Evolutionary conservation across 176 grass and related monocot genomes (phyloP), one percentile per base, ranked within the genome.

Genomic region (Oryza coarctata): DNA sequence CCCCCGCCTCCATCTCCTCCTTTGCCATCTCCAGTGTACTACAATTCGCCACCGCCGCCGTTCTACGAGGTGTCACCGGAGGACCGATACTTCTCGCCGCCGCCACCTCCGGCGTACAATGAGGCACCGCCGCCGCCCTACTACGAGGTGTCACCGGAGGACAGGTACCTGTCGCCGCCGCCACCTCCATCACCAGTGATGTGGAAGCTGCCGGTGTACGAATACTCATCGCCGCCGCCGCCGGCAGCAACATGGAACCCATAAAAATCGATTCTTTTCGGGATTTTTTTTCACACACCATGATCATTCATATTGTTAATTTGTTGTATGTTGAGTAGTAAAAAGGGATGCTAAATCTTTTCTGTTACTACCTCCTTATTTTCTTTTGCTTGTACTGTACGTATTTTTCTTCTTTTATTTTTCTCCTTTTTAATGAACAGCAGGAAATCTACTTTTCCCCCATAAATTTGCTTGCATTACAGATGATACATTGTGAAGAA

Each of bases 151-250:
- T 80, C 90, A 0, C 82, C 86, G 0, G 71, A 88, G 78, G 71
- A 88, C 1, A 44, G 82, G 8, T 72, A 85, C 78, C 78, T 34
- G 3, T 89, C 84, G 7, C 88, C 84, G 29, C 84, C 88, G 13
- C 80, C 91, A 0, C 84, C 88, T 1, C 82, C 82, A 23, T 23
- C 75, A n/a, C 25, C 69, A 2, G 55, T 25, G 55, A 25, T 11
- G 55, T 25, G 45, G 63, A 60, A 60, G 35, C 31, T 88, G 41
- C 75, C 84, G 31, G 71, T 15, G 39, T 86, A 85, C 75, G 79
- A 85, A 63, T 89, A 87, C 74, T 83, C 83, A 6, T 86, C 89
- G 20, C 91, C 91, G 12, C 92, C 92, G n/a, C 93, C 93, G 0
- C 89, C 93, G 6, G 87, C 90, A 4, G 45, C 81, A 6, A 20